Evolutionary conservation across 495 filamentous ascomycete species (phyloP), one percentile per base, ranked within the genome.

Genomic region (Hamigera avellanea): DNA sequence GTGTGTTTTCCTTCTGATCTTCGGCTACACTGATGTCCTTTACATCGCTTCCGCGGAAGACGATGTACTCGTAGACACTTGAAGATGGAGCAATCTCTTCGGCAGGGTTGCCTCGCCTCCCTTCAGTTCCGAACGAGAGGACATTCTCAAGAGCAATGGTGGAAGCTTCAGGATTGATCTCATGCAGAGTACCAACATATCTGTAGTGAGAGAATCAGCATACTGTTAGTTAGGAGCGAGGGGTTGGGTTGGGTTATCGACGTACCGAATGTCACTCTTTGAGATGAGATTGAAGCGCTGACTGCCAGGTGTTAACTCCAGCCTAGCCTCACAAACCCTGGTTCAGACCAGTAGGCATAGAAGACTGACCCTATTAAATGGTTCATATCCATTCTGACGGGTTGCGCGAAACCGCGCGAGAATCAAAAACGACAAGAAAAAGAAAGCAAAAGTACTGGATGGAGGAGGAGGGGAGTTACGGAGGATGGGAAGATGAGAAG

Each of bases 11-110:
- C 56, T 87, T 81, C 6, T 81, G 75, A 26, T 75, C 69, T 45
- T 91, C 79, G 42, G 93, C 87, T 48, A 99, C 83, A 39, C 83
- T 80, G 48, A 99, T 73, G 56, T 99, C 89, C 64, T 96, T 96
- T 52, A 99, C 91, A 70, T 99, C 91, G 57, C 86, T 95, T 36
- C 93, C 91, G 32, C 89, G 83, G 57, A 99, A 99, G 41, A 99
- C 89, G 50, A 99, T 95, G 68, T 99, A 96, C 54, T 96, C 93
- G 65, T 95, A 99, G 48, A 95, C 66, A 45, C 79, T 80, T 36
- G 83, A 75, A 0, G 85, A 88, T 6, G 83, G 71, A 15, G 81
- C 62, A 27, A 95, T 78, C 60, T 93, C 86, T 26, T 91, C 81
- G 6, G 74, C 71, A 6, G 81, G 83, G 37, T 77, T 78, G 47